Conservation (phyloP, 257 asterid species). For the Nicotiana paniculata region DNA sequence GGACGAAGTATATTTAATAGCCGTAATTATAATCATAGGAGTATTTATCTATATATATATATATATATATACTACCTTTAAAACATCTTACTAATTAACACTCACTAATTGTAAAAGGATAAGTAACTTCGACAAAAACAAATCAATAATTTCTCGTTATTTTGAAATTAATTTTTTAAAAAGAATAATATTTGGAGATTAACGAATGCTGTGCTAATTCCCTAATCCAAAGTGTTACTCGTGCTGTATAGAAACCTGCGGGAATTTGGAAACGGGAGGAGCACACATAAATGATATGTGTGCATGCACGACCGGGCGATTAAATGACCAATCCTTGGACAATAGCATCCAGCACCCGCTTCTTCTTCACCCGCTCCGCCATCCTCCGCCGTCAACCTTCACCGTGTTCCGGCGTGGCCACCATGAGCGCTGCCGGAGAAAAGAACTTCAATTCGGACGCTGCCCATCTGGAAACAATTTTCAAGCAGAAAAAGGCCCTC, state of each 20-base stretch:
- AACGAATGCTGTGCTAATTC: too few relatives aligned
- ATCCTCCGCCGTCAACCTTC: constrained; percentile 10
- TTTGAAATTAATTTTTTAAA: too few relatives aligned
- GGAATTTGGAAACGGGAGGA: not conserved
- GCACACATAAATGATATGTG: not conserved
- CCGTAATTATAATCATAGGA: not conserved
- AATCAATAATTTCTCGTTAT: too few relatives aligned
- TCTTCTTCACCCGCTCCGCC: constrained; percentile 16
- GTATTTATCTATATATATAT: not conserved
- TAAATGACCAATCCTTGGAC: constrained; percentile 1
- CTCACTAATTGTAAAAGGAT: too few relatives aligned
- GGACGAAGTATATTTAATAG: not conserved
- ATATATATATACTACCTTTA: too few relatives aligned
- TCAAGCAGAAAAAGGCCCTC: constrained; percentile 64
- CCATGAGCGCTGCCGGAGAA: constrained; percentile 44
- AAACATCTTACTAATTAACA: too few relatives aligned
- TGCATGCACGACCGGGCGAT: not conserved
- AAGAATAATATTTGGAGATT: too few relatives aligned
- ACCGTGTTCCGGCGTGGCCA: constrained; percentile 17
- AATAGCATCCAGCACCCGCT: constrained; percentile 5
- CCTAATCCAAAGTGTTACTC: not conserved
- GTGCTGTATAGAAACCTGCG: not conserved
- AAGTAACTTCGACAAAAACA: too few relatives aligned
- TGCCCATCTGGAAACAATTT: constrained; percentile 39
- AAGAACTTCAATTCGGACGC: constrained; percentile 9